A percentile compares a stretch with the other conserved stretches of the same genome.
These are phyloP conservation scores for Polygonum aviculare DNA, from an alignment of 148 eudicot species.

Conservation along the genomic window DNA sequence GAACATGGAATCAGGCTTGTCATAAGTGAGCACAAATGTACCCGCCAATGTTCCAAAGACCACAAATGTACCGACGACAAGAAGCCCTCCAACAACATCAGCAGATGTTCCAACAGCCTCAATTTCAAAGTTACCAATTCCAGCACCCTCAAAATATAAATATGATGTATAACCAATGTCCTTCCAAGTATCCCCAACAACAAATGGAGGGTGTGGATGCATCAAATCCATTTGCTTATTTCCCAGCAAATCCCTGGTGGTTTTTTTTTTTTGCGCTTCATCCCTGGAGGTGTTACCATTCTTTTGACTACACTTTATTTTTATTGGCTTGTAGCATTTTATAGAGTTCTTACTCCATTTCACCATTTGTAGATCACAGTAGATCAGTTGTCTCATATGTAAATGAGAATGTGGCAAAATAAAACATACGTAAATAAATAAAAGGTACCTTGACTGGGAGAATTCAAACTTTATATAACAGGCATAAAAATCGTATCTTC, in stretches of 20 bases:
- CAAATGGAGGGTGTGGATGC: slow-evolving; percentile 18
- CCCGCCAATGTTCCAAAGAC: slow-evolving; percentile 61
- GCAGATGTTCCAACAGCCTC: slow-evolving; percentile 28
- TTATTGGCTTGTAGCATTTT: too few species aligned
- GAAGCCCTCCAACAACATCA: slow-evolving; percentile 12
- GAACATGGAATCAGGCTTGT: too few species aligned
- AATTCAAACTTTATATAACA: neutral
- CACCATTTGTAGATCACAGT: too few species aligned
- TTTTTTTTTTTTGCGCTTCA: too few species aligned
- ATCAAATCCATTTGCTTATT: slow-evolving; percentile 69
- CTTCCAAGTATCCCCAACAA: slow-evolving; percentile 40
- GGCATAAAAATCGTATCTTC: neutral
- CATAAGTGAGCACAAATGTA: too few species aligned
- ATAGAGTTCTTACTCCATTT: too few species aligned
- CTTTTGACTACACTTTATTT: too few species aligned
- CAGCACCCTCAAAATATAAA: slow-evolving; percentile 25
- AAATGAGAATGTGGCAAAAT: neutral
- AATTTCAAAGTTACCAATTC: slow-evolving; percentile 17
- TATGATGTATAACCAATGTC: slow-evolving; percentile 25
- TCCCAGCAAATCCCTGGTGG: too few species aligned
- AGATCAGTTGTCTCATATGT: neutral
- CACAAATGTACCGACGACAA: too few species aligned
- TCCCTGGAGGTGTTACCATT: too few species aligned
- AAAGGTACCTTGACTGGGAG: neutral
- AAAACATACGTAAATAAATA: neutral